phyloP scores from a whole-genome alignment of 1,284 basidiomycete species.

The Kalmanozyma brasiliensis region DNA sequence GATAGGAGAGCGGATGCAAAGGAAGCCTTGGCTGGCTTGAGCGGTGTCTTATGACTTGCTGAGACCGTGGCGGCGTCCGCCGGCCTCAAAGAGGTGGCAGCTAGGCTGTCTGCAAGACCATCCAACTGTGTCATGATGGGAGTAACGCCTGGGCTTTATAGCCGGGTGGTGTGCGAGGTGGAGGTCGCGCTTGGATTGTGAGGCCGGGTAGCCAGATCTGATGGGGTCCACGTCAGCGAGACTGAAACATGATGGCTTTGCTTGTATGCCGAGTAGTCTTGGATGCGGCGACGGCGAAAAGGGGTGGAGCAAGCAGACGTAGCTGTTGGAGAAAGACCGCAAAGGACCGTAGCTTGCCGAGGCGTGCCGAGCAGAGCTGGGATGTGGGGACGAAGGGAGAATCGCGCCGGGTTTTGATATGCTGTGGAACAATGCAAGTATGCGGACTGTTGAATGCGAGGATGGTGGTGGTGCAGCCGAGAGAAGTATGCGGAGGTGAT shows the following conservation, averaged over 20 bases:
- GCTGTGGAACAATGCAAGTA: too few relatives aligned
- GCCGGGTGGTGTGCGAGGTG: not conserved
- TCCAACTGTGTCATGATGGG: constrained; percentile 31
- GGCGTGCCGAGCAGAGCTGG: too few relatives aligned
- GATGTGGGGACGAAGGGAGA: too few relatives aligned
- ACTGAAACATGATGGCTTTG: constrained; percentile 1
- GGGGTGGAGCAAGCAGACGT: too few relatives aligned
- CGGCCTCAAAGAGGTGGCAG: constrained; percentile 12
- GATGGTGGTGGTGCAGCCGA: not conserved
- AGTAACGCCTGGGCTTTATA: not conserved
- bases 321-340: too few relatives aligned
- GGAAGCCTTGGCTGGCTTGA: constrained; percentile 9
- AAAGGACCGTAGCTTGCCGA: too few relatives aligned
- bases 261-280: too few relatives aligned
- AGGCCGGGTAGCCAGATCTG: too few relatives aligned
- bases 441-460: not conserved
- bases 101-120: constrained; percentile 12
- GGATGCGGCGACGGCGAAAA: too few relatives aligned
- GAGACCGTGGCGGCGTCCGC: not conserved
- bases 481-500: too few relatives aligned
- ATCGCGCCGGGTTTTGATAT: too few relatives aligned
- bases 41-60: not conserved
- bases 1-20: constrained; percentile 30
- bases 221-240: not conserved
- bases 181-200: too few relatives aligned